phyloP scores from a whole-genome alignment of 2,329 filamentous ascomycete genomes.

The Zymoseptoria crescenta region DNA sequence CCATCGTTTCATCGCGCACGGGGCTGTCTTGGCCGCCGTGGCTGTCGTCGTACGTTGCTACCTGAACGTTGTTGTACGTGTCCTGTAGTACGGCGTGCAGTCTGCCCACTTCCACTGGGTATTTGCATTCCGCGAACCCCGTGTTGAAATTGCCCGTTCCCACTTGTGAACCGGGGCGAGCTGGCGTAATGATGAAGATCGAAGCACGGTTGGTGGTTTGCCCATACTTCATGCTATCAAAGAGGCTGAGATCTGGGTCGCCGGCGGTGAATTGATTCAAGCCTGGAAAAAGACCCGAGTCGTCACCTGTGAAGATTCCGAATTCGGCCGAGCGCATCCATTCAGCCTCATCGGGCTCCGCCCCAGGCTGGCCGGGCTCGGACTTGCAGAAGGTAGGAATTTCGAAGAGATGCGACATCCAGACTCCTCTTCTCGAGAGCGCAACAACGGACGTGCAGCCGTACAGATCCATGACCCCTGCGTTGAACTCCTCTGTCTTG shows the following conservation, averaged over 20 bases:
- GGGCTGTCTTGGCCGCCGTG: neutral
- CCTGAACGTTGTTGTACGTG: neutral
- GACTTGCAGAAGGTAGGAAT: conserved; percentile 1
- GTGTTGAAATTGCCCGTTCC: neutral
- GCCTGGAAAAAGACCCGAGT: conserved; percentile 4
- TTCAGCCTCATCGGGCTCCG: neutral
- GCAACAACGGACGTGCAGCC: conserved; percentile 6
- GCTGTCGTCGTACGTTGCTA: neutral
- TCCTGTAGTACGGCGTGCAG: neutral
- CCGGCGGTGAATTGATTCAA: conserved; percentile 1
- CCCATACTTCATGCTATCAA: conserved; percentile 5
- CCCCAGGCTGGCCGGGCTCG: neutral
- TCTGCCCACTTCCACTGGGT: neutral
- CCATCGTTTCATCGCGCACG: neutral
- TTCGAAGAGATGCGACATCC: conserved; percentile 6
- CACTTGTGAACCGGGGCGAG: neutral
- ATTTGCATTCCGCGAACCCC: neutral
- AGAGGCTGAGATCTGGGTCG: neutral
- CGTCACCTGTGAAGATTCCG: conserved; percentile 6
- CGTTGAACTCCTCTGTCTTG: neutral
- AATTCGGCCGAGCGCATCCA: neutral
- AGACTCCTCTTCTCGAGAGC: conserved; percentile 5
- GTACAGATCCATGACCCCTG: conserved; percentile 1
- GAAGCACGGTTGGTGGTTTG: conserved; percentile 1
- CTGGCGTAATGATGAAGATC: conserved; percentile 9